Evolutionary conservation across 2,329 filamentous ascomycete genomes (phyloP).

Genomic region (Fusarium sp.): DNA sequence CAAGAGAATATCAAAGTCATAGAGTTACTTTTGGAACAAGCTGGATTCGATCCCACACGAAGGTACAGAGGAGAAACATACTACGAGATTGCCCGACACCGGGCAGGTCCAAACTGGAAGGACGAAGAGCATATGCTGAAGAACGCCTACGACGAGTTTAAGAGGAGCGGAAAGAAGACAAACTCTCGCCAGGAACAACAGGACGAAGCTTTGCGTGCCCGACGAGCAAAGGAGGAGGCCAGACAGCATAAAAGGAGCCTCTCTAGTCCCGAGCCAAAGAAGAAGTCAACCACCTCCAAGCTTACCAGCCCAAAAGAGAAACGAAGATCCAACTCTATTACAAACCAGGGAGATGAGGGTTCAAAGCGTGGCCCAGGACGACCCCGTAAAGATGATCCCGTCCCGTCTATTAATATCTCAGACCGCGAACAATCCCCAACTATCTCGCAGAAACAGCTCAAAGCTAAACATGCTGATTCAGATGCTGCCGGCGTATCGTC

Average conservation of each 20-base stretch:
- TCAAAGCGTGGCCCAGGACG: slow-evolving; percentile 62
- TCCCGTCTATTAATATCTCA: slow-evolving; percentile 56
- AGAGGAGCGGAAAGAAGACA: slow-evolving; percentile 61
- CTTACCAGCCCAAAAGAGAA: slow-evolving; percentile 60
- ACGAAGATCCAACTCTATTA: slow-evolving; percentile 53
- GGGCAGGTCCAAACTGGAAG: slow-evolving; percentile 87
- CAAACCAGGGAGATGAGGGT: slow-evolving; percentile 56
- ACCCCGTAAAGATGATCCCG: slow-evolving; percentile 63
- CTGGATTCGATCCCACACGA: slow-evolving; percentile 82
- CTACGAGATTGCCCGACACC: slow-evolving; percentile 83
- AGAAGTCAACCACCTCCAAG: slow-evolving; percentile 50
- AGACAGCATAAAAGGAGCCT: slow-evolving; percentile 56
- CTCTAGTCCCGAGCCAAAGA: slow-evolving; percentile 59
- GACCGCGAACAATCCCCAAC: slow-evolving; percentile 63
- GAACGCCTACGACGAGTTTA: slow-evolving; percentile 73
- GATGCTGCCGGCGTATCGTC: slow-evolving; percentile 62
- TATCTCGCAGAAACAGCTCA: slow-evolving; percentile 56
- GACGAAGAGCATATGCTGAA: slow-evolving; percentile 85
- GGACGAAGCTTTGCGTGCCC: slow-evolving; percentile 53
- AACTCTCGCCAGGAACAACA: slow-evolving; percentile 59
- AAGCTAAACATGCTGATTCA: slow-evolving; percentile 62
- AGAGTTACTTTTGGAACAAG: slow-evolving; percentile 78
- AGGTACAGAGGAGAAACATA: slow-evolving; percentile 82
- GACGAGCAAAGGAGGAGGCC: slow-evolving; percentile 55
- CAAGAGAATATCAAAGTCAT: slow-evolving; percentile 87